These are phyloP conservation scores for Prosopis cineraria DNA, from an alignment of 306 rosid genomes.

Conservation along the genomic window DNA sequence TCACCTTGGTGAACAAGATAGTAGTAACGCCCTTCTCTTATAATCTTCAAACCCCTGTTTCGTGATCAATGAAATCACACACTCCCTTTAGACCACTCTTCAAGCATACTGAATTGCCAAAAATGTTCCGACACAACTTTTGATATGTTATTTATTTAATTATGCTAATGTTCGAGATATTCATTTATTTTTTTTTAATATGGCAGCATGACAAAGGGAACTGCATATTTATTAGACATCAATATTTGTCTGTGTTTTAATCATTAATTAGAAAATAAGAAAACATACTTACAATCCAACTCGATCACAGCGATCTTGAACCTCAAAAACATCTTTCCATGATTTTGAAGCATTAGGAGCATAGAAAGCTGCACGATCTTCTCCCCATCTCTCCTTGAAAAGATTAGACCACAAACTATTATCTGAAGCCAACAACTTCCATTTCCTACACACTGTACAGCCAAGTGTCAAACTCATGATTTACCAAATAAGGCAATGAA, in stretches of 20 bases:
- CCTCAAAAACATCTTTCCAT: slow-evolving; percentile 69
- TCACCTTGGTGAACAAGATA: slow-evolving; percentile 82
- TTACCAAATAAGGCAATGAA: neutral
- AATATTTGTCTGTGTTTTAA: too few relatives aligned
- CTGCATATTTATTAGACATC: neutral
- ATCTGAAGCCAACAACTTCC: slow-evolving; percentile 67
- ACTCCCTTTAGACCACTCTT: neutral
- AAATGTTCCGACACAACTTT: neutral
- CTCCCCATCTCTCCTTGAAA: slow-evolving; percentile 88
- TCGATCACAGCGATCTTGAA: slow-evolving; percentile 72
- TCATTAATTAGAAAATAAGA: too few relatives aligned
- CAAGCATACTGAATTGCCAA: slow-evolving; percentile 6
- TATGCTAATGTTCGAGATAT: too few relatives aligned
- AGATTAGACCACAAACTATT: slow-evolving; percentile 62
- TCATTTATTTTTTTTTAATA: too few relatives aligned
- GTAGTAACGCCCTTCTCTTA: slow-evolving; percentile 70
- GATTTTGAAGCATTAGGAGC: slow-evolving; percentile 57
- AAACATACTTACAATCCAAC: slow-evolving; percentile 79
- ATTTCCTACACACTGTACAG: slow-evolving; percentile 63
- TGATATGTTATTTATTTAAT: neutral
- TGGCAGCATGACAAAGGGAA: neutral
- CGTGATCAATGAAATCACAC: slow-evolving; percentile 16
- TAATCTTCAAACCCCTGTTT: slow-evolving; percentile 72
- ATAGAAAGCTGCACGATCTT: slow-evolving; percentile 51
- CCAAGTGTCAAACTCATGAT: slow-evolving; percentile 20